Evolutionary conservation across 106 monocot genomes (phyloP).

Genomic region (Allium cepa): DNA sequence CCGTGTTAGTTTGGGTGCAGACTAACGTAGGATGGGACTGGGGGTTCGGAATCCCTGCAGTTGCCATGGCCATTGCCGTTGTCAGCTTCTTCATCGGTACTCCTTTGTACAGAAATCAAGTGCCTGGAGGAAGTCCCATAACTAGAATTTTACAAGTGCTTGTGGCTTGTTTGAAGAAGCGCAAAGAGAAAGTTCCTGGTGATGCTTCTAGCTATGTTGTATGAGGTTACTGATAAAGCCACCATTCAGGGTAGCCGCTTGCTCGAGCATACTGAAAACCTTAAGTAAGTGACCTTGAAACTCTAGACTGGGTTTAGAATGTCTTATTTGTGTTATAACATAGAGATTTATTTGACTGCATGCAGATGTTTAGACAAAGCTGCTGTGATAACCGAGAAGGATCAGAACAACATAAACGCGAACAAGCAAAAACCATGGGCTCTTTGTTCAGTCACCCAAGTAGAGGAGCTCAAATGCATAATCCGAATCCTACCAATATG

Average conservation of each 20-base stretch:
- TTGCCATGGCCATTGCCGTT: slow-evolving; percentile 38
- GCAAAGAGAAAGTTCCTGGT: slow-evolving; percentile 18
- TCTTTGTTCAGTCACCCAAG: slow-evolving; percentile 33
- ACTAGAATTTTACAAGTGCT: slow-evolving; percentile 39
- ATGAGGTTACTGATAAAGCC: slow-evolving; percentile 27
- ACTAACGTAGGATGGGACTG: slow-evolving; percentile 42
- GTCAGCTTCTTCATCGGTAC: slow-evolving; percentile 40
- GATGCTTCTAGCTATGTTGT: slow-evolving; percentile 26
- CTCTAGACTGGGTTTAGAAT: too few relatives aligned
- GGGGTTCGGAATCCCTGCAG: slow-evolving; percentile 55
- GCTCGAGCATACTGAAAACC: slow-evolving; percentile 39
- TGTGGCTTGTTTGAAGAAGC: slow-evolving; percentile 35
- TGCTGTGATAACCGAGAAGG: slow-evolving; percentile 22
- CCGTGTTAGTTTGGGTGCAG: slow-evolving; percentile 39
- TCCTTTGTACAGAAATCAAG: slow-evolving; percentile 33
- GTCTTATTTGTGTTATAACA: too few relatives aligned
- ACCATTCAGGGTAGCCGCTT: slow-evolving; percentile 39
- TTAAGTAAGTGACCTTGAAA: slow-evolving; percentile 10
- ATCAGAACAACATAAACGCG: not conserved
- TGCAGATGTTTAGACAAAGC: slow-evolving; percentile 36
- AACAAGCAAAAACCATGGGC: slow-evolving; percentile 12
- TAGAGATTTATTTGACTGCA: not conserved
- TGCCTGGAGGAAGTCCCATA: slow-evolving; percentile 42
- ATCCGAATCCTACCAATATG: slow-evolving; percentile 32
- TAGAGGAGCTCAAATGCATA: slow-evolving; percentile 34